These are phyloP conservation scores for Boechera stricta DNA, from an alignment of 345 rosid genomes.

Conservation along the genomic window DNA sequence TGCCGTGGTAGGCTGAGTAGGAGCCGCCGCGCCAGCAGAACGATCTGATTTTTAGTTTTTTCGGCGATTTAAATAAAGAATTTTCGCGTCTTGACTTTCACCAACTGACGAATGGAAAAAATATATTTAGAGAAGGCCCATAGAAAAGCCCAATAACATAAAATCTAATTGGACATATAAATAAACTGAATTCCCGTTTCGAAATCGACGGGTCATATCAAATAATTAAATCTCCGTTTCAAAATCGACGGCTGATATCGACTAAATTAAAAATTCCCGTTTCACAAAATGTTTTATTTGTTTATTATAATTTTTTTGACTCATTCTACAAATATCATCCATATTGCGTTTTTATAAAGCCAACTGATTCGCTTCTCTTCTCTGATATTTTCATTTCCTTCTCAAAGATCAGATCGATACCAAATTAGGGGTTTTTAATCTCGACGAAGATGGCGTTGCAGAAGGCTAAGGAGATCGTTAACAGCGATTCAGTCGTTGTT, in stretches of 20 bases:
- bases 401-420: conserved; percentile 15
- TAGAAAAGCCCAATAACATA: conserved; percentile 1
- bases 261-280: too few relatives aligned
- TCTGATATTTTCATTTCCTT: background rate
- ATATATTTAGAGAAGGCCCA: too few relatives aligned
- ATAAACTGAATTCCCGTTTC: background rate
- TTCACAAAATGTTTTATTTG: background rate
- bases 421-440: conserved; percentile 22
- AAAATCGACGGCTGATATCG: conserved; percentile 17
- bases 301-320: too few relatives aligned
- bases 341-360: conserved; percentile 18
- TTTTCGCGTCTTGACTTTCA: too few relatives aligned
- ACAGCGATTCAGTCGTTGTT: conserved; percentile 68
- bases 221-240: background rate
- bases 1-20: too few relatives aligned
- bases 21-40: too few relatives aligned
- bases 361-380: too few relatives aligned
- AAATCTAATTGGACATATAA: too few relatives aligned
- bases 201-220: background rate
- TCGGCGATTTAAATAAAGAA: too few relatives aligned
- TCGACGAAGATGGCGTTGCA: conserved; percentile 54
- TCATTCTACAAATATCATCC: background rate
- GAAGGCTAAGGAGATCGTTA: conserved; percentile 67
- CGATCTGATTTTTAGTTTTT: too few relatives aligned
- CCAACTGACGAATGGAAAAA: too few relatives aligned